Evolutionary conservation across 2,329 filamentous ascomycete species (phyloP).

Genomic region (Xylariales sp.): DNA sequence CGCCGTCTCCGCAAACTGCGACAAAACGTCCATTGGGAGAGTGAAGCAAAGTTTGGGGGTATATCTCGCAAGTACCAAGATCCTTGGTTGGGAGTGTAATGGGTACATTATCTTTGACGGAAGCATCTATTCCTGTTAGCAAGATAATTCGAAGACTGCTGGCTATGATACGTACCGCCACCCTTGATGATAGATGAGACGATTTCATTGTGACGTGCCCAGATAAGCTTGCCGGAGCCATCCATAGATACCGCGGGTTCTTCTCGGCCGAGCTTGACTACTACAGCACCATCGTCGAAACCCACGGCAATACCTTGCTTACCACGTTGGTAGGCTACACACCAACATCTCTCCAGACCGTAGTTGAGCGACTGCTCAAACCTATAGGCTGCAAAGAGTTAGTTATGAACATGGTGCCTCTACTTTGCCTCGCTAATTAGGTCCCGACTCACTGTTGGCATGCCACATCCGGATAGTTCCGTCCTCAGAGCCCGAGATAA

Average conservation of each 20-base stretch:
- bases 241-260: conserved; percentile 99
- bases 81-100: conserved; percentile 92
- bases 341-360: conserved; percentile 95
- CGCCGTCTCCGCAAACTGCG: conserved; percentile 86
- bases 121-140: conserved; percentile 68
- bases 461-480: conserved; percentile 99
- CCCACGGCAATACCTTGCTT: conserved; percentile 95
- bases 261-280: conserved; percentile 96
- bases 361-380: conserved; percentile 97
- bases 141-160: conserved; percentile 29
- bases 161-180: conserved; percentile 63
- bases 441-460: conserved; percentile 72
- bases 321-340: conserved; percentile 93
- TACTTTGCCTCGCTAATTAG: not conserved
- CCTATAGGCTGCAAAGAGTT: conserved; percentile 70
- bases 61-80: conserved; percentile 94
- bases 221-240: conserved; percentile 92
- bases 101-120: conserved; percentile 87
- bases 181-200: conserved; percentile 95
- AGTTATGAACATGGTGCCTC: not conserved
- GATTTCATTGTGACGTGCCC: conserved; percentile 95
- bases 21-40: conserved; percentile 96
- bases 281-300: conserved; percentile 97
- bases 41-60: conserved; percentile 92
- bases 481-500: conserved; percentile 97